A percentile compares a stretch with the other conserved stretches of the same genome.
Evolutionary conservation across 2,329 filamentous ascomycete genomes (phyloP).

Genomic region (Colletotrichum higginsianum): DNA sequence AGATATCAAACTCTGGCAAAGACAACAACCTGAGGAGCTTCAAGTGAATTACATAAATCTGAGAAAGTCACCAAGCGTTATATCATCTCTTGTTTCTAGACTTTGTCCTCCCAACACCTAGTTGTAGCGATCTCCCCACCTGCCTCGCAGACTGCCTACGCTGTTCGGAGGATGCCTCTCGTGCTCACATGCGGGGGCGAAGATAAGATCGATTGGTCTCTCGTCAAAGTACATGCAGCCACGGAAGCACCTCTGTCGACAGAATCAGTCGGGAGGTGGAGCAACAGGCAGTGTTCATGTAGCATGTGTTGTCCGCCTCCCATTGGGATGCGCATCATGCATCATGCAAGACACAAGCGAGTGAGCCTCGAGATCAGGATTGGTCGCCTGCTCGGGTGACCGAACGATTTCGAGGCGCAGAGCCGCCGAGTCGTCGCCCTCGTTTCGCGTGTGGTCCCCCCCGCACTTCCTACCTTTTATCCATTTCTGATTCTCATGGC

Average conservation of each 20-base stretch:
- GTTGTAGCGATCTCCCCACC: background rate
- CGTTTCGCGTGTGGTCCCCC: background rate
- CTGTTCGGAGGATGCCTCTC: background rate
- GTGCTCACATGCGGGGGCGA: background rate
- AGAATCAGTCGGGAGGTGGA: conserved; percentile 6
- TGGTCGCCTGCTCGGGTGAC: conserved; percentile 2
- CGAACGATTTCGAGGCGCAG: conserved; percentile 8
- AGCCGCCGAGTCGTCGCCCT: background rate
- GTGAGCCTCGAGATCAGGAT: conserved; percentile 5
- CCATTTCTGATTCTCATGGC: background rate
- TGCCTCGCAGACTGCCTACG: conserved; percentile 15
- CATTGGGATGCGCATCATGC: conserved; percentile 22
- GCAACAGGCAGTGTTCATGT: conserved; percentile 15
- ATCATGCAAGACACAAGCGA: conserved; percentile 15
- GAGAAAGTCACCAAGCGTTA: background rate
- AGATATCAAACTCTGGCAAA: no score
- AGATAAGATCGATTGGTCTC: background rate
- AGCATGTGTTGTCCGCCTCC: conserved; percentile 29
- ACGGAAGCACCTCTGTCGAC: conserved; percentile 7
- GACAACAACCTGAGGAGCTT: background rate
- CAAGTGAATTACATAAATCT: background rate
- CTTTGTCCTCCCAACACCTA: background rate
- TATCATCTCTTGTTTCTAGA: background rate
- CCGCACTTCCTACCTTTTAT: background rate
- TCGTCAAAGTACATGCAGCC: background rate